A percentile compares a stretch with the other conserved stretches of the same genome.
These are phyloP conservation scores for Mucor lusitanicus DNA, from an alignment of 371 early-diverging fungal species.

Conservation along the genomic window DNA sequence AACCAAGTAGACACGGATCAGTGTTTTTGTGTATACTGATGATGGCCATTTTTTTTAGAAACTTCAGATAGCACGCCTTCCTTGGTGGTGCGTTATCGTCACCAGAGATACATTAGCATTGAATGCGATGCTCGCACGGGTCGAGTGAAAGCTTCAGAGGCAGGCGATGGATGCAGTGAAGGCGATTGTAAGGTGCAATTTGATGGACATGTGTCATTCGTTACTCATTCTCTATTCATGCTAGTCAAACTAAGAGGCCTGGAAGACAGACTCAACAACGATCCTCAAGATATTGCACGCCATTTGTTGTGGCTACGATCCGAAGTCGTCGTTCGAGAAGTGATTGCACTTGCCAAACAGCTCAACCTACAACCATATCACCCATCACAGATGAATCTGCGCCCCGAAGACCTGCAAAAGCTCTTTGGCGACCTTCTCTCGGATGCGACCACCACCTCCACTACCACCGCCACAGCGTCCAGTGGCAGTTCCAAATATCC, in stretches of 20 bases:
- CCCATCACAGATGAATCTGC: slow-evolving; percentile 46
- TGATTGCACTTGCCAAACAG: slow-evolving; percentile 51
- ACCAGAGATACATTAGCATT: slow-evolving; percentile 57
- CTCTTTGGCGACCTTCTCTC: slow-evolving; percentile 37
- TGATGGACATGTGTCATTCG: neutral
- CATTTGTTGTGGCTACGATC: slow-evolving; percentile 53
- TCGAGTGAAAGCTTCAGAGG: slow-evolving; percentile 53
- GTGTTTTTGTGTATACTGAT: neutral
- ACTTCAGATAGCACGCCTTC: slow-evolving; percentile 15
- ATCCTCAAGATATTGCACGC: slow-evolving; percentile 38
- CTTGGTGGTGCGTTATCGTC: slow-evolving; percentile 52
- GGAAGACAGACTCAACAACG: slow-evolving; percentile 44
- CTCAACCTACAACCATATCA: slow-evolving; percentile 46
- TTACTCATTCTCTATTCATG: neutral
- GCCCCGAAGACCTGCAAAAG: slow-evolving; percentile 41
- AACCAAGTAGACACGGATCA: too few relatives aligned
- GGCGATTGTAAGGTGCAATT: slow-evolving; percentile 49
- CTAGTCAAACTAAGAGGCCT: slow-evolving; percentile 42
- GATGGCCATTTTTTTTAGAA: neutral
- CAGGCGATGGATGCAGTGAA: slow-evolving; percentile 51
- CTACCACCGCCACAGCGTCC: neutral
- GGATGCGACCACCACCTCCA: neutral
- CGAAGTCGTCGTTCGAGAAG: slow-evolving; percentile 51
- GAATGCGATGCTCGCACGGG: slow-evolving; percentile 59
- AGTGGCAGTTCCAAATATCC: slow-evolving; percentile 29